These are phyloP conservation scores for Xylaria hypoxylon DNA, from an alignment of 2,329 filamentous ascomycete genomes.

Conservation along the genomic window DNA sequence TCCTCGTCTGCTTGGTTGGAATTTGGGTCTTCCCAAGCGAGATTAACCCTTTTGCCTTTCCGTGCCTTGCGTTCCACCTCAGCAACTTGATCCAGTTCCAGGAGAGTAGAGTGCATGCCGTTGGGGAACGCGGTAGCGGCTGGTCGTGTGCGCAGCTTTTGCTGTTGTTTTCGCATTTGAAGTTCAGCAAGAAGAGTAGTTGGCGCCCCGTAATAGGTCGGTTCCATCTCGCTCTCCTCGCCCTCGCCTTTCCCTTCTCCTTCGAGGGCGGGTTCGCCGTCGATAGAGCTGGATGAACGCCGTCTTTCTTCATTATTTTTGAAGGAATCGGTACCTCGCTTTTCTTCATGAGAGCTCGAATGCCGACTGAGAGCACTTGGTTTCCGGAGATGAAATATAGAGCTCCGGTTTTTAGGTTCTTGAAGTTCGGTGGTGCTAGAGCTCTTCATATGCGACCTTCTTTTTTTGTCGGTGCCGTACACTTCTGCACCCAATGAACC, in stretches of 20 bases:
- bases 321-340: constrained; percentile 37
- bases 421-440: constrained; percentile 43
- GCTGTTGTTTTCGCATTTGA: constrained; percentile 88
- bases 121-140: constrained; percentile 71
- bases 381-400: constrained; percentile 62
- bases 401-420: constrained; percentile 60
- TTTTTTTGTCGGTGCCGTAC: constrained; percentile 72
- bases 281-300: constrained; percentile 43
- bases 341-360: constrained; percentile 44
- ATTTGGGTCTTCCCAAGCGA: constrained; percentile 81
- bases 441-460: constrained; percentile 53
- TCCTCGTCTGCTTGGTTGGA: constrained; percentile 43
- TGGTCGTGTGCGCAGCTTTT: constrained; percentile 81
- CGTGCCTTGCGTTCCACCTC: constrained; percentile 83
- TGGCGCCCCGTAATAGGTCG: constrained; percentile 75
- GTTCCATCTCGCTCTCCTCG: constrained; percentile 54
- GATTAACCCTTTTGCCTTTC: constrained; percentile 78
- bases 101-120: constrained; percentile 89
- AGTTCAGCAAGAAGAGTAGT: constrained; percentile 94
- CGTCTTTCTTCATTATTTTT: constrained; percentile 46
- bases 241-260: constrained; percentile 60
- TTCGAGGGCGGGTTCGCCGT: constrained; percentile 52
- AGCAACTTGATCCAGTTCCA: constrained; percentile 90
- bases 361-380: constrained; percentile 51
- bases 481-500: constrained; percentile 80